Conservation (phyloP, 768 basidiomycete genomes). For the Rhizopogon vinicolor region DNA sequence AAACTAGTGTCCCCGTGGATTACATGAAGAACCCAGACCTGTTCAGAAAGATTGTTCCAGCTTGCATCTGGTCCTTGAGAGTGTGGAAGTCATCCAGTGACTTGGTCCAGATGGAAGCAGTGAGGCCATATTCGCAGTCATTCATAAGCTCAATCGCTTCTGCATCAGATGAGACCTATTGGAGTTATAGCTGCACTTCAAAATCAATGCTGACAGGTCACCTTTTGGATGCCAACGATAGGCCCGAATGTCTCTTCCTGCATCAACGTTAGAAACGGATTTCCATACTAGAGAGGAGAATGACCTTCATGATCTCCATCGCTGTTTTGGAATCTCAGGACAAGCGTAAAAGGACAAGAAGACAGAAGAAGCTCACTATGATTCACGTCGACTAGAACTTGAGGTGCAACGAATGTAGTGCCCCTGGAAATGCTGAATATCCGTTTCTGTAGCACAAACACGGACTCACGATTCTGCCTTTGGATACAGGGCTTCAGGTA, state of each 20-base stretch:
- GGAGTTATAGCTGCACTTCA: neutral
- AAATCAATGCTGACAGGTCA: conserved; percentile 18
- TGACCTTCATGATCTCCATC: conserved; percentile 91
- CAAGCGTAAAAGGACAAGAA: conserved; percentile 1
- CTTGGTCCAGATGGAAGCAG: conserved; percentile 93
- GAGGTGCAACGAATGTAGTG: conserved; percentile 85
- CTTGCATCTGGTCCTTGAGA: conserved; percentile 69
- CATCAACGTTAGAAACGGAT: neutral
- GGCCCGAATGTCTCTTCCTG: conserved; percentile 93
- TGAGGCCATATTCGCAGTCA: conserved; percentile 92
- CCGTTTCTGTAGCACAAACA: neutral
- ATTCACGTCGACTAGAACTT: conserved; percentile 85
- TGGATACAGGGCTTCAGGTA: conserved; percentile 64
- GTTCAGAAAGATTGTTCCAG: conserved; percentile 94
- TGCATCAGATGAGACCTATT: conserved; percentile 73
- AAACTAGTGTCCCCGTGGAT: neutral
- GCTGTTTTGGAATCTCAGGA: conserved; percentile 33
- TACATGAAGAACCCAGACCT: conserved; percentile 35
- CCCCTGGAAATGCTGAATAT: conserved; percentile 40
- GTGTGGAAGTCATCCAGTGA: conserved; percentile 61
- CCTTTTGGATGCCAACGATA: conserved; percentile 90
- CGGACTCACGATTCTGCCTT: conserved; percentile 58
- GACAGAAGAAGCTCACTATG: conserved; percentile 56
- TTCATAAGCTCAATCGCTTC: conserved; percentile 93
- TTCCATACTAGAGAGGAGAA: conserved; percentile 1